Percentiles rank a stretch among this genome's conserved stretches.
These are phyloP conservation scores for Phytopythium mirpurense DNA, from an alignment of 352 stramenopile genomes.

Conservation along the genomic window DNA sequence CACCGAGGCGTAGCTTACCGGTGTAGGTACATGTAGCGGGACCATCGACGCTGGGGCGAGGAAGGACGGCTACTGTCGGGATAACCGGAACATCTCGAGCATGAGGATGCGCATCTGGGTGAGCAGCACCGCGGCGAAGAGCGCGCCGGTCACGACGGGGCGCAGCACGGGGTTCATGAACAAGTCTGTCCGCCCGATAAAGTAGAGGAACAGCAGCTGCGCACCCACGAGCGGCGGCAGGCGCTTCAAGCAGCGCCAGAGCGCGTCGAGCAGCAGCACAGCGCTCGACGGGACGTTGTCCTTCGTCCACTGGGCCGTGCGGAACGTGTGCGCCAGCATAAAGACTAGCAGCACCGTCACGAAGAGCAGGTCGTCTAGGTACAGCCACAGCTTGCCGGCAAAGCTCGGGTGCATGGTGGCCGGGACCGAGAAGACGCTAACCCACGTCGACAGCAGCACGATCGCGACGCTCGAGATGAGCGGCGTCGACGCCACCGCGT, in stretches of 20 bases:
- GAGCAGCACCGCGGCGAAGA: slow-evolving; percentile 28
- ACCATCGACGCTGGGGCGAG: no score
- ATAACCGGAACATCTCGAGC: slow-evolving; percentile 38
- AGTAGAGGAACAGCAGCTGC: slow-evolving; percentile 55
- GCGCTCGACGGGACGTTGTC: slow-evolving; percentile 54
- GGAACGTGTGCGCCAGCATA: slow-evolving; percentile 57
- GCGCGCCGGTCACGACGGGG: slow-evolving; percentile 54
- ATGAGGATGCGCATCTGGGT: slow-evolving; percentile 50
- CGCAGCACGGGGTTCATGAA: slow-evolving; percentile 77
- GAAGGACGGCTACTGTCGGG: background rate
- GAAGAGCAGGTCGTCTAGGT: slow-evolving; percentile 54
- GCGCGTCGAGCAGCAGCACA: slow-evolving; percentile 41
- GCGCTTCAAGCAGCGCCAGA: slow-evolving; percentile 44
- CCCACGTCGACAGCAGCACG: slow-evolving; percentile 39
- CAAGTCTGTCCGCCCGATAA: slow-evolving; percentile 56
- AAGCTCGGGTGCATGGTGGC: slow-evolving; percentile 68
- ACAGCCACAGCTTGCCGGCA: slow-evolving; percentile 55
- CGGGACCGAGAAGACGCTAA: slow-evolving; percentile 48
- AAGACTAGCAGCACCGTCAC: slow-evolving; percentile 64
- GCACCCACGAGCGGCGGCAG: slow-evolving; percentile 41
- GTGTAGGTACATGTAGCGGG: no score
- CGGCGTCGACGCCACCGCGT: slow-evolving; percentile 60
- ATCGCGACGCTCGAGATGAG: slow-evolving; percentile 57
- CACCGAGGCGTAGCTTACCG: no score
- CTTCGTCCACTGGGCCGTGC: slow-evolving; percentile 61